Base-by-base conservation (phyloP, 352 stramenopile species). In the Pythium vanterpoolii region DNA sequence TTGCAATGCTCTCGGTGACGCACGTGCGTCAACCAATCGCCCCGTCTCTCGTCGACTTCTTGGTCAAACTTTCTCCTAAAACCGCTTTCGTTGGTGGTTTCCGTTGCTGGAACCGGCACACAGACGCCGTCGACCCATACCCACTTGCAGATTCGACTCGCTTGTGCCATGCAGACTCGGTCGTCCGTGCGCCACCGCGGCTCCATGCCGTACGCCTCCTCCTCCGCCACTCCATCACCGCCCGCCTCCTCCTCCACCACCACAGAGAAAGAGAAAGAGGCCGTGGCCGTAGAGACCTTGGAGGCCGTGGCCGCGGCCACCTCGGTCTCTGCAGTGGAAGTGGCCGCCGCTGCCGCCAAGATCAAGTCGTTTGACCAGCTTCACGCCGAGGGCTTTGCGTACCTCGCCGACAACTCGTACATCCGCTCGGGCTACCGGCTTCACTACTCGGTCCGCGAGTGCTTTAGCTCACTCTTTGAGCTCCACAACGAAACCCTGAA, bases 401-500 rank as follows among this genome's bases (percentile, higher is more conserved):
- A 90, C 60, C 68, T 94, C 51, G 83, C 80, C 9, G 80, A 93
- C 72, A 93, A 90, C 66, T 88, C 81, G 70, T 94, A 94, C 81
- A 93, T 95, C 64, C 82, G 76, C 51, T 88, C 80, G 42, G 82
- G 84, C 26, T 95, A 95, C 57, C 83, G 86, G 0, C 71, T 95
- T 27, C 77, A 93, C 73, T 95, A 95, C 80, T 87, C 79, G 31
- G 68, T 77, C 21, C 72, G 69, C 34, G 80, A 93, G 64, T 95
- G 86, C 56, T 77, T 93, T 52, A 40, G 77, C 28, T 92, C 80
- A 51, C 72, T 95, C 61, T 93, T 95, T 54, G 77, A 93, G 71
- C 72, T 94, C 58, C 86, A 95, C 73, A 95, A 95, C 59, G 86
- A 95, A 64, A 95, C 86, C 49, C 74, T 91, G 43, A 95, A 95